These are phyloP conservation scores for Acanthochlamys bracteata DNA, from an alignment of 106 monocot species.

Conservation along the genomic window DNA sequence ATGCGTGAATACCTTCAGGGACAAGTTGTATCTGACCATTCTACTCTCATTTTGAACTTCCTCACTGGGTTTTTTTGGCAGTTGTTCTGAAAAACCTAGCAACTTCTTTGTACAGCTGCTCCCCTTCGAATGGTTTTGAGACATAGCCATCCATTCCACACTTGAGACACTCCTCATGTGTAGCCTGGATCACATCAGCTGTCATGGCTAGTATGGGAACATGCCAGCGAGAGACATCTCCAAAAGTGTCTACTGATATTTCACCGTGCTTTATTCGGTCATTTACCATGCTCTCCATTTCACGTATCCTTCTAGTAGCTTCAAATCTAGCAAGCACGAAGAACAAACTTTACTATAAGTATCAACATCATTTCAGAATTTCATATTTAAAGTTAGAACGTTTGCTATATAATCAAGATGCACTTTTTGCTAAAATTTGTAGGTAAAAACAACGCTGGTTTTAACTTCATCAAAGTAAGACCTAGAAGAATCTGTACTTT, in stretches of 20 bases:
- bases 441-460: not conserved
- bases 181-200: constrained; percentile 98
- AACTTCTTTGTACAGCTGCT: constrained; percentile 92
- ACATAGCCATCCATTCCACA: constrained; percentile 98
- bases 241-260: constrained; percentile 20
- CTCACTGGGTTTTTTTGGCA: constrained; percentile 31
- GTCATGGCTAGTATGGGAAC: constrained; percentile 97
- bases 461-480: too few species aligned
- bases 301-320: constrained; percentile 72
- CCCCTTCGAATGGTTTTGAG: constrained; percentile 99
- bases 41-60: not conserved
- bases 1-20: too few species aligned
- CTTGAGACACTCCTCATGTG: constrained; percentile 75
- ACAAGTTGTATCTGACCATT: not conserved
- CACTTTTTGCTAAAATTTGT: too few species aligned
- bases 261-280: constrained; percentile 46
- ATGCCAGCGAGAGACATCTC: constrained; percentile 42
- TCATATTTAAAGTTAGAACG: not conserved
- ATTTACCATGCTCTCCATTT: constrained; percentile 58
- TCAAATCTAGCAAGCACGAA: constrained; percentile 52
- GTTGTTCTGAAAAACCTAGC: constrained; percentile 59
- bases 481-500: too few species aligned
- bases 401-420: not conserved
- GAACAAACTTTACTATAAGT: not conserved
- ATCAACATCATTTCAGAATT: not conserved